Evolutionary conservation across 2,329 filamentous ascomycete genomes (phyloP).

Genomic region (Sporothrix phasma): DNA sequence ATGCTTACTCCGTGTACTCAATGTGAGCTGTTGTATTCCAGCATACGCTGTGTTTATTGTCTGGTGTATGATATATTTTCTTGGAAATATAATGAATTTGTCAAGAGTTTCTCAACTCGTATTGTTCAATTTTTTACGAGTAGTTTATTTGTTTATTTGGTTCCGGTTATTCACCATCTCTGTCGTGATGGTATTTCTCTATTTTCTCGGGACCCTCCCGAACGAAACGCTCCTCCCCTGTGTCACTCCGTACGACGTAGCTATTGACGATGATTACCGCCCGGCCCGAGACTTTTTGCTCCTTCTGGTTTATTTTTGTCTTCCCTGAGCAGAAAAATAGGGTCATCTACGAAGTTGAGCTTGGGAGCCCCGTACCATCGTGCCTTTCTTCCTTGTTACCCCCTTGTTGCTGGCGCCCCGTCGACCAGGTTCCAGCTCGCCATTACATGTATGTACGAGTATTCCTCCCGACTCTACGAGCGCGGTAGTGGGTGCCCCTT

Average conservation of each 20-base stretch:
- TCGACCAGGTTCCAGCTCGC: slow-evolving; percentile 1
- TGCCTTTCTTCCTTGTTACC: not conserved
- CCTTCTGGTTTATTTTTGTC: slow-evolving; percentile 7
- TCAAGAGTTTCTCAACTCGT: too few species aligned
- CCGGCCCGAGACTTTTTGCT: not conserved
- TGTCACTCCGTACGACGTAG: not conserved
- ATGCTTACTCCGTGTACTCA: too few species aligned
- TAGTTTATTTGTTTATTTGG: too few species aligned
- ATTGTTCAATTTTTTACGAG: too few species aligned
- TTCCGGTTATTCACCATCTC: not conserved
- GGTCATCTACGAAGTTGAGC: too few species aligned
- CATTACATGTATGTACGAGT: too few species aligned
- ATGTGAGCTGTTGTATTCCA: not conserved
- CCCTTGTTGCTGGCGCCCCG: not conserved
- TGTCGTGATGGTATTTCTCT: not conserved
- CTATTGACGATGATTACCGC: not conserved
- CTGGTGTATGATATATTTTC: too few species aligned
- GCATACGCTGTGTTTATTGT: too few species aligned
- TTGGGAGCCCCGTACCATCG: not conserved
- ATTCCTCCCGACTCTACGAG: not conserved
- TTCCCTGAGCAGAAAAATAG: not conserved
- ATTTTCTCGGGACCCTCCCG: not conserved
- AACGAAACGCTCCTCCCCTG: not conserved
- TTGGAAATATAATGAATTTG: too few species aligned
- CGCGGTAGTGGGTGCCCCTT: not conserved